phyloP scores from a whole-genome alignment of 106 monocot genomes.

The Hemerocallis citrina region DNA sequence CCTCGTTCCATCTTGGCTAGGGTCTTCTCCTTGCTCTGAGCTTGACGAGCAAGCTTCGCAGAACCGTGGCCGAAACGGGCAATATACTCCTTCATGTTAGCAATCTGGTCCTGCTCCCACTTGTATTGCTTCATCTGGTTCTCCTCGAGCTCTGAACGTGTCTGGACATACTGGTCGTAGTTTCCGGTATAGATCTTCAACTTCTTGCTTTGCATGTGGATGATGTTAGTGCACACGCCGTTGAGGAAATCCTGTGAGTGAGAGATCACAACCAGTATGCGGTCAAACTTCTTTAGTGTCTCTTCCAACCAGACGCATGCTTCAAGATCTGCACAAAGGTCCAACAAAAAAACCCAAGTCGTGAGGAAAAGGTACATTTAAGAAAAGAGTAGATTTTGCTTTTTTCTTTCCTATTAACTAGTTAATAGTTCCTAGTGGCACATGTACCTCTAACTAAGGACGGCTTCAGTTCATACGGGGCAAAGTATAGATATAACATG shows the following conservation, averaged over 20 bases:
- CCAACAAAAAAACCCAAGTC: neutral
- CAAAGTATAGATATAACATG: neutral
- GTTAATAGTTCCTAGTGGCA: neutral
- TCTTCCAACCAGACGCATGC: slow-evolving; percentile 99
- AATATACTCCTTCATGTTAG: slow-evolving; percentile 94
- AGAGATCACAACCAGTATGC: slow-evolving; percentile 87
- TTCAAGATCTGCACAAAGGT: slow-evolving; percentile 60
- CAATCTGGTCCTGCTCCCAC: slow-evolving; percentile 98
- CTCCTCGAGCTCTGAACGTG: slow-evolving; percentile 84
- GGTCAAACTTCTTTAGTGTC: slow-evolving; percentile 79
- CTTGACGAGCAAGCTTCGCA: slow-evolving; percentile 95
- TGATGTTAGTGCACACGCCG: slow-evolving; percentile 95
- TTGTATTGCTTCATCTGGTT: slow-evolving; percentile 99
- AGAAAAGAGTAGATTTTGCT: too few species aligned
- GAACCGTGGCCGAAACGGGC: slow-evolving; percentile 98
- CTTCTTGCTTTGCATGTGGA: slow-evolving; percentile 98
- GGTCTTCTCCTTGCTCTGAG: slow-evolving; percentile 98
- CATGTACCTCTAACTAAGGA: neutral
- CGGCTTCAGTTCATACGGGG: neutral
- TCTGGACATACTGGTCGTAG: slow-evolving; percentile 89
- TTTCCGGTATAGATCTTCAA: slow-evolving; percentile 87
- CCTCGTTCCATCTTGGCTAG: slow-evolving; percentile 99
- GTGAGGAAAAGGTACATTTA: neutral
- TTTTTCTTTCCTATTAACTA: too few species aligned
- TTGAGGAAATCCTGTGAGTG: slow-evolving; percentile 98